phyloP scores from a whole-genome alignment of 192 early-diverging fungal species.

The Powellomyces hirtus region DNA sequence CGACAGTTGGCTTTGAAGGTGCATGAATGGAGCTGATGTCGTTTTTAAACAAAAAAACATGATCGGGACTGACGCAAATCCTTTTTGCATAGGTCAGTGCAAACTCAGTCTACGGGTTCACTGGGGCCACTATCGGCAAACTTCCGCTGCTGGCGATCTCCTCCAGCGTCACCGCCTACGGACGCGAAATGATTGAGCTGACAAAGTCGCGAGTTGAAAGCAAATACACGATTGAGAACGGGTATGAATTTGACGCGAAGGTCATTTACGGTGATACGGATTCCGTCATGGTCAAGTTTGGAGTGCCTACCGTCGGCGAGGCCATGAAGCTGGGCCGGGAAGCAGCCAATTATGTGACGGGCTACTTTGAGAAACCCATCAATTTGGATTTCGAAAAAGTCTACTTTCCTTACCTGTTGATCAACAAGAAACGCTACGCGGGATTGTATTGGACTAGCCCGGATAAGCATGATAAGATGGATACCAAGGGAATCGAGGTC shows the following conservation, averaged over 20 bases:
- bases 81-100: slow-evolving; percentile 72
- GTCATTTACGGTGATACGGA: slow-evolving; percentile 99
- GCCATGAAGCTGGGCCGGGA: slow-evolving; percentile 84
- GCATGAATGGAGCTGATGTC: no score
- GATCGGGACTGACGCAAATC: no score
- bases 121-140: slow-evolving; percentile 89
- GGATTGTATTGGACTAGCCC: slow-evolving; percentile 96
- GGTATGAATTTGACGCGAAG: slow-evolving; percentile 79
- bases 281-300: slow-evolving; percentile 99
- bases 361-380: slow-evolving; percentile 85
- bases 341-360: slow-evolving; percentile 84
- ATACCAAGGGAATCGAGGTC: slow-evolving; percentile 96
- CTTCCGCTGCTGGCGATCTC: slow-evolving; percentile 93
- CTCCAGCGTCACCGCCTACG: slow-evolving; percentile 89
- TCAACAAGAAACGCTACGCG: slow-evolving; percentile 98
- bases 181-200: slow-evolving; percentile 92
- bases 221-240: slow-evolving; percentile 80
- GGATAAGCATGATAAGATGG: slow-evolving; percentile 92
- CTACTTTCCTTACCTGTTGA: slow-evolving; percentile 96
- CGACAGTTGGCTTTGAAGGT: slow-evolving; percentile 94
- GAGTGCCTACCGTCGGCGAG: slow-evolving; percentile 69
- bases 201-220: slow-evolving; percentile 82
- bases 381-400: slow-evolving; percentile 99
- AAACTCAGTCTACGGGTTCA: slow-evolving; percentile 97
- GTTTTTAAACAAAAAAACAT: no score